Percentiles rank a stretch among this genome's conserved stretches.
Conservation (phyloP, 2,329 filamentous ascomycete genomes). For the Talaromyces pinophilus region DNA sequence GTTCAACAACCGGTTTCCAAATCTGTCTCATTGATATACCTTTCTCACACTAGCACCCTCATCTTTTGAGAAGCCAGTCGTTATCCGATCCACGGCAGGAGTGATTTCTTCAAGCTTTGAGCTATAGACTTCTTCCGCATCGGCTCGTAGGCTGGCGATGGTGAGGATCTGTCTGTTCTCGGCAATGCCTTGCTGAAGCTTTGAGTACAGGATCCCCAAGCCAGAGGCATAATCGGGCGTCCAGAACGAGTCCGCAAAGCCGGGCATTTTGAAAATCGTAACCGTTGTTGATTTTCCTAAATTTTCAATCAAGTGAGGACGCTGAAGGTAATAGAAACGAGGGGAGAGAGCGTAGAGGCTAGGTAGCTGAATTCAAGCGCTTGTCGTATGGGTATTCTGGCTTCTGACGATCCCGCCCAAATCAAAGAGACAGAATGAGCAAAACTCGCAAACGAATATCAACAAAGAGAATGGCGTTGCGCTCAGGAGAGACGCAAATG, state of each 20-base stretch:
- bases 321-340: background rate
- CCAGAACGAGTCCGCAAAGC: constrained; percentile 97
- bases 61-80: constrained; percentile 82
- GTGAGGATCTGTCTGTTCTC: constrained; percentile 94
- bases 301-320: background rate
- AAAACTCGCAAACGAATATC: constrained; percentile 3
- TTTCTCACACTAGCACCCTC: constrained; percentile 96
- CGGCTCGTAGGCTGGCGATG: constrained; percentile 88
- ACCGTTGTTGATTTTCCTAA: background rate
- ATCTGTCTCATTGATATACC: constrained; percentile 53
- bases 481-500: constrained; percentile 4
- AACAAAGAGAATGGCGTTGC: constrained; percentile 16
- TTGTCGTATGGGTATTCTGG: background rate
- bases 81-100: constrained; percentile 76
- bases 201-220: constrained; percentile 89
- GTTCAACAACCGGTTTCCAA: background rate
- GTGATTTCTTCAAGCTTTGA: constrained; percentile 78
- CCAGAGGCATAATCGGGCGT: constrained; percentile 96
- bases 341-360: background rate
- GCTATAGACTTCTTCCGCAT: constrained; percentile 90
- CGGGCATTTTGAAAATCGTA: constrained; percentile 63
- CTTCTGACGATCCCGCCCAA: background rate
- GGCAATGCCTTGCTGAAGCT: constrained; percentile 92
- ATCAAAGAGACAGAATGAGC: background rate
- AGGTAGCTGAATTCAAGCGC: background rate